A percentile compares a stretch with the other conserved stretches of the same genome.
phyloP scores from a whole-genome alignment of 176 grass and related monocot species.

The Raddia distichophylla region DNA sequence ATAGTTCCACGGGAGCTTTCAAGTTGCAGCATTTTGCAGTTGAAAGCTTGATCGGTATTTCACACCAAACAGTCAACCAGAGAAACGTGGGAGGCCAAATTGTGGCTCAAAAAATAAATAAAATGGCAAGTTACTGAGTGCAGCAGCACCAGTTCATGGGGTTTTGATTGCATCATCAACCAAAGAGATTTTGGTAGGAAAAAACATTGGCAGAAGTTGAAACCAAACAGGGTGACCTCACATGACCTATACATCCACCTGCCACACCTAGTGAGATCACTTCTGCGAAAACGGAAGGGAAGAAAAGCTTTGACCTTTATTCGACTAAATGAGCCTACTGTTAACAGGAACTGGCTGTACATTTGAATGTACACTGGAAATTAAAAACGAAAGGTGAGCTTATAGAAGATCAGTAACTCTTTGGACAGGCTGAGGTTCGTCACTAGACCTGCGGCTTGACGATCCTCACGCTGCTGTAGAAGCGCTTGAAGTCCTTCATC shows the following conservation, averaged over 20 bases:
- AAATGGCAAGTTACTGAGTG: background rate
- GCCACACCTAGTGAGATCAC: conserved; percentile 36
- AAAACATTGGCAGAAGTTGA: conserved; percentile 31
- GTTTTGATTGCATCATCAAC: conserved; percentile 27
- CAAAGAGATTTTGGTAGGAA: conserved; percentile 47
- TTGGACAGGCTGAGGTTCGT: background rate
- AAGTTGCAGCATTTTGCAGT: background rate
- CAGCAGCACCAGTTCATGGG: conserved; percentile 37
- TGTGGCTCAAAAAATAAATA: background rate
- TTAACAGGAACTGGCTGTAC: conserved; percentile 54
- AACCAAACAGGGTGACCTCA: conserved; percentile 45
- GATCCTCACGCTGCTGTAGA: conserved; percentile 90
- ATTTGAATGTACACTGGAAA: conserved; percentile 62
- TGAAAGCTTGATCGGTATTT: background rate
- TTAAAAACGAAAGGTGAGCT: conserved; percentile 31
- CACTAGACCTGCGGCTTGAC: conserved; percentile 72
- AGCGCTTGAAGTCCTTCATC: conserved; percentile 97
- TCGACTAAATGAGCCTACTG: conserved; percentile 28
- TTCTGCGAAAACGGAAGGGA: conserved; percentile 4
- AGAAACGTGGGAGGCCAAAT: background rate
- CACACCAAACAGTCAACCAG: conserved; percentile 11
- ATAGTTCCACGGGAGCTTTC: background rate
- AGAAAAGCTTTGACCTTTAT: conserved; percentile 42
- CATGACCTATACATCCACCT: conserved; percentile 43
- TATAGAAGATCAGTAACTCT: conserved; percentile 43